Evolutionary conservation across 2,329 filamentous ascomycete genomes (phyloP).

Genomic region (Pseudodiploospora longispora): DNA sequence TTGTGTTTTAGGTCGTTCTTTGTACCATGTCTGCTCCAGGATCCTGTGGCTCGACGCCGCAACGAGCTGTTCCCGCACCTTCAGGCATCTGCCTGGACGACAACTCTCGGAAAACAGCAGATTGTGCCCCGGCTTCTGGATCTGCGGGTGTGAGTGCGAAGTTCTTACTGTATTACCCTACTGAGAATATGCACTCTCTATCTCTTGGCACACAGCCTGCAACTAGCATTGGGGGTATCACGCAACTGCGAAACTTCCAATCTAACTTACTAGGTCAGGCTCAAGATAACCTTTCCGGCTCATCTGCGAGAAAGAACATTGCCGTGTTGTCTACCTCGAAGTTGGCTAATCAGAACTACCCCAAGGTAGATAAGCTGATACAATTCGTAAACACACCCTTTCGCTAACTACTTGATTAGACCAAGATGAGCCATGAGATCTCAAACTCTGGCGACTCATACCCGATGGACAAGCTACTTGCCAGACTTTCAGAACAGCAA

Average conservation of each 20-base stretch:
- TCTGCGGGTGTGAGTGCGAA: conserved; percentile 12
- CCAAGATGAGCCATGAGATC: conserved; percentile 39
- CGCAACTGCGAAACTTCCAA: too few species aligned
- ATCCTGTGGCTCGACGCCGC: conserved; percentile 19
- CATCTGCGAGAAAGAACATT: conserved; percentile 33
- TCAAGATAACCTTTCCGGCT: conserved; percentile 13
- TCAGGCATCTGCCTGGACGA: conserved; percentile 15
- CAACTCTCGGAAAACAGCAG: conserved; percentile 8
- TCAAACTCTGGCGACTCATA: conserved; percentile 31
- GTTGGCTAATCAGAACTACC: conserved; percentile 44
- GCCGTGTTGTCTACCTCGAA: conserved; percentile 44
- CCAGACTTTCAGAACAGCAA: conserved; percentile 67
- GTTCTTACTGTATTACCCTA: not conserved
- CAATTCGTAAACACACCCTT: too few species aligned
- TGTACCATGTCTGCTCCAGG: conserved; percentile 23
- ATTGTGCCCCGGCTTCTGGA: conserved; percentile 8
- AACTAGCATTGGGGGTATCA: too few species aligned
- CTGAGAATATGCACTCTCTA: too few species aligned
- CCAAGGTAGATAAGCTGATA: conserved; percentile 36
- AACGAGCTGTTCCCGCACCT: conserved; percentile 13
- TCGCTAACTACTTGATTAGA: conserved; percentile 29
- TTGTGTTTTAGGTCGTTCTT: not conserved
- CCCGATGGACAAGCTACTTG: conserved; percentile 64
- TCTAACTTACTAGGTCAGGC: too few species aligned
- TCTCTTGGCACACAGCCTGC: too few species aligned